Conservation (phyloP, 1,284 basidiomycete species). For the Ganoderma lingzhi region DNA sequence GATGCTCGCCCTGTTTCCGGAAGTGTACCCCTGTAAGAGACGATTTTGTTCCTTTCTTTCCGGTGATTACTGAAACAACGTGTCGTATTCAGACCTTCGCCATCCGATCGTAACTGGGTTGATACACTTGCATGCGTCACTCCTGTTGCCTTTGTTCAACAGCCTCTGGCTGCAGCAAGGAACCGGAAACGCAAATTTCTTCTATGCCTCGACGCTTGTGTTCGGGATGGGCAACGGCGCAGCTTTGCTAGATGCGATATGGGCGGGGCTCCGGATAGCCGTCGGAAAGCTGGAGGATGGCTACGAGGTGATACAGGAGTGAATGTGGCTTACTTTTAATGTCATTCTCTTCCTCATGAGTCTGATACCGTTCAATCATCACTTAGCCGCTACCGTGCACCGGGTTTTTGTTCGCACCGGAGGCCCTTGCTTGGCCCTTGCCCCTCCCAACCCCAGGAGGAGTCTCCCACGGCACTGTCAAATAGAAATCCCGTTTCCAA, state of each 20-base stretch:
- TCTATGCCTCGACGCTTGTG: conserved; percentile 95
- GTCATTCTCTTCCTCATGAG: not conserved
- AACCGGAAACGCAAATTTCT: conserved; percentile 98
- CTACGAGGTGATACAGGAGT: conserved; percentile 67
- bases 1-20: conserved; percentile 85
- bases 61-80: not conserved
- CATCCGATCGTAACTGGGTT: conserved; percentile 89
- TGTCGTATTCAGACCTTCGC: conserved; percentile 69
- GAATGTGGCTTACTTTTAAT: conserved; percentile 4
- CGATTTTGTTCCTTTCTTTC: not conserved
- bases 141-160: conserved; percentile 92
- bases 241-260: conserved; percentile 84
- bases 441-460: too few species aligned
- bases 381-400: too few species aligned
- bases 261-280: conserved; percentile 79
- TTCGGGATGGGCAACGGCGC: conserved; percentile 90
- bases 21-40: conserved; percentile 81
- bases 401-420: too few species aligned
- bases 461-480: too few species aligned
- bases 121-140: conserved; percentile 84
- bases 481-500: too few species aligned
- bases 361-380: not conserved
- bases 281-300: conserved; percentile 65
- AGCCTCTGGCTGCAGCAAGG: conserved; percentile 93
- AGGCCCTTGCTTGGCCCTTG: too few species aligned